Conservation (phyloP, 768 basidiomycete genomes). For the Pleurotus platypus region DNA sequence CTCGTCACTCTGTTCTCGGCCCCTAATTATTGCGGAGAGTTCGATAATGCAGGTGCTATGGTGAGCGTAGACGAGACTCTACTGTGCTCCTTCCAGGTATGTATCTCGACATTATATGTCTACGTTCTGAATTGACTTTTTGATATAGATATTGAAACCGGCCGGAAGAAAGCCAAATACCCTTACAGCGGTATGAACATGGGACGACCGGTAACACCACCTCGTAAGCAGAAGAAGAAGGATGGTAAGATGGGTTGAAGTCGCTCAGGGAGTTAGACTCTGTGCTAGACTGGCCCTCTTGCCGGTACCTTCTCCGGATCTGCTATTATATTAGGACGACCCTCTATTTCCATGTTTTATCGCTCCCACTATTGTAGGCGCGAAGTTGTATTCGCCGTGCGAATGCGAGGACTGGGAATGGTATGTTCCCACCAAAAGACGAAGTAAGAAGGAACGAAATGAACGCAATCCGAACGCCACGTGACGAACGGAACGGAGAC, state of each 20-base stretch:
- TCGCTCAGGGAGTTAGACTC: background rate
- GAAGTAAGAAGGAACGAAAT: too few relatives aligned
- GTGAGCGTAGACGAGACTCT: constrained; percentile 99
- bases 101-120: constrained; percentile 5
- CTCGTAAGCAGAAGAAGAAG: constrained; percentile 98
- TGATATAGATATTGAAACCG: constrained; percentile 86
- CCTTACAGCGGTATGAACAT: constrained; percentile 85
- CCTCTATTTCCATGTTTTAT: constrained; percentile 2
- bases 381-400: too few relatives aligned
- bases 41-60: constrained; percentile 99
- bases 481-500: too few relatives aligned
- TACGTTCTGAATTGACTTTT: constrained; percentile 2
- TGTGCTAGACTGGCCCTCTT: background rate
- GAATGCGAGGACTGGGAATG: too few relatives aligned
- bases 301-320: background rate
- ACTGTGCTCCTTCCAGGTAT: constrained; percentile 95
- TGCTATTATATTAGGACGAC: constrained; percentile 7
- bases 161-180: constrained; percentile 96
- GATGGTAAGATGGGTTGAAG: constrained; percentile 61
- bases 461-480: too few relatives aligned
- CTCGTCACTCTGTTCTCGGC: constrained; percentile 96
- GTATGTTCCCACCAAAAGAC: too few relatives aligned
- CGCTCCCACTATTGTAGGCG: background rate
- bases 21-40: constrained; percentile 93
- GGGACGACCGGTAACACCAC: constrained; percentile 89